phyloP scores from a whole-genome alignment of 1,139 yeast genomes.

The Groenewaldozyma sp. region DNA sequence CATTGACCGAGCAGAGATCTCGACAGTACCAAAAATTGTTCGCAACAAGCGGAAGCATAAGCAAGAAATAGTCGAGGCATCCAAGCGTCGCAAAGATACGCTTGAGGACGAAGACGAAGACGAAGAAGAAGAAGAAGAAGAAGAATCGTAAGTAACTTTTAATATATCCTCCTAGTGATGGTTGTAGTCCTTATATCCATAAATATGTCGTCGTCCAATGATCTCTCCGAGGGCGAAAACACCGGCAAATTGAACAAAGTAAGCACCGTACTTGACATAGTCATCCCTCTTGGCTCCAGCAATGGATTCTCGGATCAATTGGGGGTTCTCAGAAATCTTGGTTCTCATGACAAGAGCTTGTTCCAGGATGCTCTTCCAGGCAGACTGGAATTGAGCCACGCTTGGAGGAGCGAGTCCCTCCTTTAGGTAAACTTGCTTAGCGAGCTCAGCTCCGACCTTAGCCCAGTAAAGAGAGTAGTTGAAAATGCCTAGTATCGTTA shows the following conservation, averaged over 20 bases:
- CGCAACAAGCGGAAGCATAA: slow-evolving; percentile 55
- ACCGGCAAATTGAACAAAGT: slow-evolving; percentile 78
- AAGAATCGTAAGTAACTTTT: not conserved
- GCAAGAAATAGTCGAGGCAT: slow-evolving; percentile 69
- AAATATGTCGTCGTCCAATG: slow-evolving; percentile 85
- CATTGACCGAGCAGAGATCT: slow-evolving; percentile 60
- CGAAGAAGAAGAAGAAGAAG: not conserved
- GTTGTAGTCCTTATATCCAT: slow-evolving; percentile 56
- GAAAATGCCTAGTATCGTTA: slow-evolving; percentile 22
- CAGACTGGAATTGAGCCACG: slow-evolving; percentile 64
- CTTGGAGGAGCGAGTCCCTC: slow-evolving; percentile 94
- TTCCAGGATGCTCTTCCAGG: slow-evolving; percentile 48
- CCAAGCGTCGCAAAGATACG: slow-evolving; percentile 49
- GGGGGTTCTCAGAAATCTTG: slow-evolving; percentile 29
- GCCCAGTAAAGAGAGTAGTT: slow-evolving; percentile 56
- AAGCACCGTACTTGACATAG: slow-evolving; percentile 61
- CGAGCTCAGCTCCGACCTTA: slow-evolving; percentile 80
- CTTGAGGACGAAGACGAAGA: slow-evolving; percentile 4
- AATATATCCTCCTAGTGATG: slow-evolving; percentile 5
- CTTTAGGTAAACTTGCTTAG: slow-evolving; percentile 80
- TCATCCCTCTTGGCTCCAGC: slow-evolving; percentile 49
- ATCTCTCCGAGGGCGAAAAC: slow-evolving; percentile 93
- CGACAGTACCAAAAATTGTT: slow-evolving; percentile 74
- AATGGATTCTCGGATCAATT: slow-evolving; percentile 20
- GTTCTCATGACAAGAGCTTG: slow-evolving; percentile 43